These are phyloP conservation scores for Actinidia chinensis DNA, from an alignment of 179 eudicot genomes.

Conservation along the genomic window DNA sequence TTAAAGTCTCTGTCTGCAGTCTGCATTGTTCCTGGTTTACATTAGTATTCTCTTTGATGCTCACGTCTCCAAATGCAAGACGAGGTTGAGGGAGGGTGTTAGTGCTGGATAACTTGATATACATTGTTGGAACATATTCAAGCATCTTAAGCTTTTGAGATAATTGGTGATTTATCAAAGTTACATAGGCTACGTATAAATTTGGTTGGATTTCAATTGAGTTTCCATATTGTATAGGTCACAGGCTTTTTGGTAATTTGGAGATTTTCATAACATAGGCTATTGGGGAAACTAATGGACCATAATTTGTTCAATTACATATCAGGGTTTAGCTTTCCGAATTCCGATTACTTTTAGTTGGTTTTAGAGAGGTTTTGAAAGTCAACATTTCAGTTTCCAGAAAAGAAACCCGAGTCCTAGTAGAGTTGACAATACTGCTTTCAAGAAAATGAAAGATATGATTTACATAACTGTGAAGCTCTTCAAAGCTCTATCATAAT, in stretches of 20 bases:
- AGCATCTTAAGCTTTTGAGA: too few species aligned
- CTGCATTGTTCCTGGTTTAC: too few species aligned
- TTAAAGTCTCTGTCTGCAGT: too few species aligned
- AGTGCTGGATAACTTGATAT: too few species aligned
- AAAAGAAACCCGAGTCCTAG: neutral
- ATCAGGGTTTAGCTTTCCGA: too few species aligned
- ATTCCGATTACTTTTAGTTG: too few species aligned
- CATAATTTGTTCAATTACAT: too few species aligned
- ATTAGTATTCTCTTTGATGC: too few species aligned
- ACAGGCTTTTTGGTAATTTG: neutral
- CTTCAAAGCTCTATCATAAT: neutral
- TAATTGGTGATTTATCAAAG: neutral
- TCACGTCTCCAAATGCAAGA: too few species aligned
- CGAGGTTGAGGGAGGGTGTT: too few species aligned
- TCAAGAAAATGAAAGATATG: neutral
- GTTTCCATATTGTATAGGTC: neutral
- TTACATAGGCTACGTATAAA: neutral
- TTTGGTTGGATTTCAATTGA: neutral
- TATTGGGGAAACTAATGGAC: neutral
- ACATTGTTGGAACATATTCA: too few species aligned
- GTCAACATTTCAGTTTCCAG: neutral
- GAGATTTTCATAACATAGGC: neutral
- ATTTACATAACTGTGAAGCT: neutral
- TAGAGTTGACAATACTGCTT: neutral
- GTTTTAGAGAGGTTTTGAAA: neutral